Conservation (phyloP, 306 rosid genomes). For the Dicorynia guianensis region DNA sequence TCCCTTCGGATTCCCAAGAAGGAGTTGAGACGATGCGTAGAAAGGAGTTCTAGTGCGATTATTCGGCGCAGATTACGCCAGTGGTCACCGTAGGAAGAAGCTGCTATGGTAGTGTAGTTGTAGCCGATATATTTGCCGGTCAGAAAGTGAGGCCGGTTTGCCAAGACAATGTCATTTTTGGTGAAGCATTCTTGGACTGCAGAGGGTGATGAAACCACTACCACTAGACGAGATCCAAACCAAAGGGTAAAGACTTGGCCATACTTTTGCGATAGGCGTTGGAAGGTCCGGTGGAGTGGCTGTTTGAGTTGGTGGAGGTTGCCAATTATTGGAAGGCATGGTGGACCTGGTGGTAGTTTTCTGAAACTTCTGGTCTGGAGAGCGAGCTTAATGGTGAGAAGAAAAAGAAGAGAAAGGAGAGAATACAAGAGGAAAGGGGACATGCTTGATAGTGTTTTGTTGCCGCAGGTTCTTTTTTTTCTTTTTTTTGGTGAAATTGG, state of each 20-base stretch:
- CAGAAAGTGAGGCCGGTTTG: conserved; percentile 16
- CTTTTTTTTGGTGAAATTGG: no score
- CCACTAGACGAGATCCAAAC: conserved; percentile 32
- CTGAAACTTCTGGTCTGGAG: not conserved
- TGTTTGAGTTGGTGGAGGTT: conserved; percentile 34
- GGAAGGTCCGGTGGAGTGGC: conserved; percentile 38
- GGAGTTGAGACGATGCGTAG: no score
- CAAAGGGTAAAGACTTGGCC: conserved; percentile 25
- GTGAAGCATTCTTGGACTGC: conserved; percentile 34
- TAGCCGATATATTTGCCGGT: conserved; percentile 28
- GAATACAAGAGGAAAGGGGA: not conserved
- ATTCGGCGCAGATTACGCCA: conserved; percentile 28
- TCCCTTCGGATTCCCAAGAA: no score
- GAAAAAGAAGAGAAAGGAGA: not conserved
- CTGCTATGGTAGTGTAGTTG: conserved; percentile 33
- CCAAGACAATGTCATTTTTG: conserved; percentile 19
- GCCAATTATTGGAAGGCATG: conserved; percentile 17
- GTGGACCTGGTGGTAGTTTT: conserved; percentile 36
- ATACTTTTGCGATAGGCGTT: not conserved
- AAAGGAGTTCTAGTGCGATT: not conserved
- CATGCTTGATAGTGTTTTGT: no score
- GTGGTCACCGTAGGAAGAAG: not conserved
- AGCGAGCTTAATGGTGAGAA: not conserved
- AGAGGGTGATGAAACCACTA: conserved; percentile 23
- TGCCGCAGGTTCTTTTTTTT: no score